Conservation (phyloP, 192 early-diverging fungal species). For the Backusella circina region DNA sequence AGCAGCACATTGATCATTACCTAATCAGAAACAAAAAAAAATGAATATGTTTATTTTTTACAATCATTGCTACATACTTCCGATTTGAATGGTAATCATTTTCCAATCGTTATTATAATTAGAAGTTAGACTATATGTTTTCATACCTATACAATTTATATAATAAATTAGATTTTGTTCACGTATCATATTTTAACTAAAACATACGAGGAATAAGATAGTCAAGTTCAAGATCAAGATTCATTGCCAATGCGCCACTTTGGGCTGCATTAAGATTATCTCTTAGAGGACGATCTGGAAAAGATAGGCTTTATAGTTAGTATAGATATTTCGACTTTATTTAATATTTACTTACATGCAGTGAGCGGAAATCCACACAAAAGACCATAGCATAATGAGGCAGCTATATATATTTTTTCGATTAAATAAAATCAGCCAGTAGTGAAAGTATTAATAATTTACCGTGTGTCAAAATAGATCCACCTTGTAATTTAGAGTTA, state of each 20-base stretch:
- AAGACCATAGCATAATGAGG: neutral
- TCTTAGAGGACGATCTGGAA: conserved; percentile 22
- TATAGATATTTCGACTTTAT: neutral
- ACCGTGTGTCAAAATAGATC: conserved; percentile 35
- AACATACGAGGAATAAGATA: conserved; percentile 31
- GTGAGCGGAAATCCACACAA: neutral
- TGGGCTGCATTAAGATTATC: conserved; percentile 48
- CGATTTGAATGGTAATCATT: conserved; percentile 14
- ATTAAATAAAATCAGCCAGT: no score
- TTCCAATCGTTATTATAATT: conserved; percentile 17
- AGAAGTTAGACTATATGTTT: conserved; percentile 7
- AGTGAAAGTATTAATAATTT: neutral
- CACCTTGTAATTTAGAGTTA: conserved; percentile 34
- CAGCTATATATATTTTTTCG: neutral
- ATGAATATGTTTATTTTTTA: neutral
- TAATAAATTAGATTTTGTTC: neutral
- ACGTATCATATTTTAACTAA: neutral
- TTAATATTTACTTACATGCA: neutral
- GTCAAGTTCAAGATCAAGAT: conserved; percentile 41
- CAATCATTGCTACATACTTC: neutral
- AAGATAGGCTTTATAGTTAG: neutral
- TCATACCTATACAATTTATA: conserved; percentile 9
- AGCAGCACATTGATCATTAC: conserved; percentile 45
- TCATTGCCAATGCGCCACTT: conserved; percentile 40
- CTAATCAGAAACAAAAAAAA: conserved; percentile 27